Evolutionary conservation across 371 early-diverging fungal species (phyloP), one percentile per base, ranked within the genome.

Genomic region (Mycotypha africana): DNA sequence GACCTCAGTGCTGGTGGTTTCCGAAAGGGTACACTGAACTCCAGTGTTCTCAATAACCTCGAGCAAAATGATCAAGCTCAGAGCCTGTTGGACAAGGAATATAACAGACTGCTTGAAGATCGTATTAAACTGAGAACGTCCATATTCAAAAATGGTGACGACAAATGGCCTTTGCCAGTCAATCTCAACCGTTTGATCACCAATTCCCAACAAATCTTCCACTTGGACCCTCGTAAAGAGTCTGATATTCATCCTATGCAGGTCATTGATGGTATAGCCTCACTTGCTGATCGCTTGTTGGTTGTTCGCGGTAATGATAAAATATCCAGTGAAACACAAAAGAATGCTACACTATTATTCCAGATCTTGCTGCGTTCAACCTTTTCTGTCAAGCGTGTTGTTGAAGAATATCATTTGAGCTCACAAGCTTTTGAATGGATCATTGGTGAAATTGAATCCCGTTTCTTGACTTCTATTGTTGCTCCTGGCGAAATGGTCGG

Each of bases 401-500:
- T 97, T 34, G 92, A 95, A 65, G 91, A 95, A 71, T 95, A 75
- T 78, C 90, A 86, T 50, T 63, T 98, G 48, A 88, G 71, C 15
- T 61, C 81, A 15, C 86, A 90, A 56, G 91, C 95, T 3, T 99
- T 98, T 59, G 88, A 93, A 60, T 97, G 93, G 91, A 70, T 99
- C 28, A 61, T 99, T 38, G 92, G 94, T 25, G 93, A 96, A 70
- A 92, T 98, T 45, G 87, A 90, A 58, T 70, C 82, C 8, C 82
- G 96, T 12, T 96, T 97, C 74, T 79, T 87, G 56, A 86, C 86
- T 49, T 79, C 98, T 16, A 80, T 91, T 37, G 97, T 97, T 28
- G 84, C 91, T 42, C 92, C 99, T 5, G 97, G 97, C 40, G 99
- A 99, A 79, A 99, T 99, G 99, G 96, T 99, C 23, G 99, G 99